A percentile compares a stretch with the other conserved stretches of the same genome.
These are phyloP conservation scores for Leersia perrieri DNA, from an alignment of 176 grass and related monocot genomes.

Conservation along the genomic window DNA sequence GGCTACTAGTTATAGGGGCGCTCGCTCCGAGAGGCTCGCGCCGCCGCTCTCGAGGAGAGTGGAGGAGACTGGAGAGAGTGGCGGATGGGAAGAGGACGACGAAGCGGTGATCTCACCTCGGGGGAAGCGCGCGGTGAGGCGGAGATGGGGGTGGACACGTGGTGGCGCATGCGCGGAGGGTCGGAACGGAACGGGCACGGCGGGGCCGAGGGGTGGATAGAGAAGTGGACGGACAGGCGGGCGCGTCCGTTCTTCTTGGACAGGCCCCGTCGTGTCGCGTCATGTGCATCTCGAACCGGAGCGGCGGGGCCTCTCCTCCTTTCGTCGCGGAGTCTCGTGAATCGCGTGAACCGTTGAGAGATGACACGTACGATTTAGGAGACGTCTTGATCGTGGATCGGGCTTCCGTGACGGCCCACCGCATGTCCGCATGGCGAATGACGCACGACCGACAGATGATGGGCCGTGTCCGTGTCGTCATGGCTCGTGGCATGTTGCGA, in stretches of 20 bases:
- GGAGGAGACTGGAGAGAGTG: background rate
- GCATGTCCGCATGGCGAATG: too few relatives aligned
- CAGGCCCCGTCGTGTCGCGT: background rate
- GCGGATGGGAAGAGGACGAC: background rate
- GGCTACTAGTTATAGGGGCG: conserved; percentile 7
- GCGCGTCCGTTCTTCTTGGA: background rate
- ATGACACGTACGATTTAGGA: too few relatives aligned
- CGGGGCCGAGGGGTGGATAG: conserved; percentile 29
- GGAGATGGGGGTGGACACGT: conserved; percentile 18
- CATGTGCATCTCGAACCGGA: conserved; percentile 25
- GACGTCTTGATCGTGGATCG: too few relatives aligned
- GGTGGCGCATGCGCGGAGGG: conserved; percentile 8
- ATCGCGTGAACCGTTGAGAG: too few relatives aligned
- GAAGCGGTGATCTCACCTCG: conserved; percentile 49
- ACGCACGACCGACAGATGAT: too few relatives aligned
- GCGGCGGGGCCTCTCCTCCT: too few relatives aligned
- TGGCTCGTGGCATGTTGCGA: too few relatives aligned
- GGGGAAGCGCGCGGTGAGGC: background rate
- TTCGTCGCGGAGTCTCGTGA: too few relatives aligned
- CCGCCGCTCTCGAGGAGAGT: conserved; percentile 20
- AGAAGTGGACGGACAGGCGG: conserved; percentile 23
- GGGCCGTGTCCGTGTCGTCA: too few relatives aligned
- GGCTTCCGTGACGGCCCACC: too few relatives aligned
- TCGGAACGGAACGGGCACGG: background rate
- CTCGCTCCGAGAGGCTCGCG: background rate